These are phyloP conservation scores for Fusarium tuaranense DNA, from an alignment of 2,329 filamentous ascomycete genomes.

Conservation along the genomic window DNA sequence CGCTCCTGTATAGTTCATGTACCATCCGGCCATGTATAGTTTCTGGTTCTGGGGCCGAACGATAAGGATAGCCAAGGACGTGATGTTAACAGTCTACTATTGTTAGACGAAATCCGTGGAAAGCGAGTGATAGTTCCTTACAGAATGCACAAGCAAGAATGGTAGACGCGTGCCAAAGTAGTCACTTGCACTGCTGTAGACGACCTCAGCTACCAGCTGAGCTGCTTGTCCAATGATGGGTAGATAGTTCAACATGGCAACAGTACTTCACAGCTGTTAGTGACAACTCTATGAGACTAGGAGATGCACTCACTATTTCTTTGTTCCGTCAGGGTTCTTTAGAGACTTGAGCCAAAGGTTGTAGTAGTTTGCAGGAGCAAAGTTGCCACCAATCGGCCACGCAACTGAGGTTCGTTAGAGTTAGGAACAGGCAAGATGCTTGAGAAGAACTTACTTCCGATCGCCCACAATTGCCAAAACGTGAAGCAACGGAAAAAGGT, in stretches of 20 bases:
- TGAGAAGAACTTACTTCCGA: neutral
- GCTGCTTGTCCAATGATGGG: constrained; percentile 15
- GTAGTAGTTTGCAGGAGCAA: neutral
- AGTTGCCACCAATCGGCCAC: neutral
- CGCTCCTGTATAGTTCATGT: constrained; percentile 23
- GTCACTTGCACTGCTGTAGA: constrained; percentile 16
- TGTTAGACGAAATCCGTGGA: rapidly evolving
- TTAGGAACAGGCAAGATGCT: no score
- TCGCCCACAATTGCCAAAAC: neutral
- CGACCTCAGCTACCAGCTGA: constrained; percentile 13
- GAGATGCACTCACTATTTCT: neutral
- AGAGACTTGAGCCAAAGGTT: neutral
- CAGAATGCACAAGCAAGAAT: constrained; percentile 15
- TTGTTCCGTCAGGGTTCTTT: neutral
- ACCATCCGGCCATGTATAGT: constrained; percentile 18
- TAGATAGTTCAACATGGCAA: constrained; percentile 18
- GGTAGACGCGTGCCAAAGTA: constrained; percentile 13
- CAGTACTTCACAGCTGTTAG: neutral
- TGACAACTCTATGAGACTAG: rapidly evolving
- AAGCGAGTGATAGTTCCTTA: neutral
- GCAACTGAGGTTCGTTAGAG: neutral
- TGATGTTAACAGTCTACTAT: constrained; percentile 14
- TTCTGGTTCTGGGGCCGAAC: constrained; percentile 11
- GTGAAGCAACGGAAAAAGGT: neutral
- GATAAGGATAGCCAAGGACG: constrained; percentile 18